These are phyloP conservation scores for Fomitopsis serialis DNA, from an alignment of 768 basidiomycete genomes.

Conservation along the genomic window DNA sequence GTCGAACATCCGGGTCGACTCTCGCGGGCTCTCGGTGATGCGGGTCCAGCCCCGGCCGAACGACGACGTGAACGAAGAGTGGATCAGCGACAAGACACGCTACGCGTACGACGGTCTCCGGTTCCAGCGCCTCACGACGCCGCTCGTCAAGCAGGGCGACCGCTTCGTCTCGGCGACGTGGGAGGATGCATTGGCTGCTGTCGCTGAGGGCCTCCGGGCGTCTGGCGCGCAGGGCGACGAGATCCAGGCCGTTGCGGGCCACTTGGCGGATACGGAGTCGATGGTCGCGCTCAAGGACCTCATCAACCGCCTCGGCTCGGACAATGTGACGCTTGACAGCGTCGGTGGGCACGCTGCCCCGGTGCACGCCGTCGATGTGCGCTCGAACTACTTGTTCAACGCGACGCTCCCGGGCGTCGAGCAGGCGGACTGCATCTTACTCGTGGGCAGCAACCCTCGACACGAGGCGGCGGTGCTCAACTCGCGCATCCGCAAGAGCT, in stretches of 20 bases:
- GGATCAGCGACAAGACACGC: constrained; percentile 99
- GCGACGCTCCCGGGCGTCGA: constrained; percentile 87
- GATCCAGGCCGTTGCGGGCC: constrained; percentile 92
- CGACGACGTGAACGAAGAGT: constrained; percentile 98
- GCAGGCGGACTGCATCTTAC: constrained; percentile 84
- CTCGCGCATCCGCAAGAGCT: constrained; percentile 93
- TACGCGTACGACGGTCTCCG: constrained; percentile 93
- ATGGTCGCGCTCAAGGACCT: constrained; percentile 93
- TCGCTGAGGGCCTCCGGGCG: constrained; percentile 70
- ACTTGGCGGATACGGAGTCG: constrained; percentile 90
- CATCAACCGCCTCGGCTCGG: constrained; percentile 88
- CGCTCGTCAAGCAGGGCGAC: constrained; percentile 86
- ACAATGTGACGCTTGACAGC: constrained; percentile 85
- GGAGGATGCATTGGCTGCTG: constrained; percentile 80
- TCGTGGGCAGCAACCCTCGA: constrained; percentile 94
- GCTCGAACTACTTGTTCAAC: constrained; percentile 97
- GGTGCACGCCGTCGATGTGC: constrained; percentile 79
- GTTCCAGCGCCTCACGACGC: constrained; percentile 92
- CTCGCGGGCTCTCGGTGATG: constrained; percentile 95
- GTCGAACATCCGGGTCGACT: constrained; percentile 94
- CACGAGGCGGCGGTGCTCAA: constrained; percentile 97
- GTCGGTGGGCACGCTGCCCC: constrained; percentile 62
- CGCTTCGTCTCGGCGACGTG: constrained; percentile 87
- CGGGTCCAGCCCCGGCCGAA: constrained; percentile 94
- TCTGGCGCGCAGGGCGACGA: constrained; percentile 87